Conservation (phyloP, 2,329 filamentous ascomycete species). For the Blumeriella jaapii region DNA sequence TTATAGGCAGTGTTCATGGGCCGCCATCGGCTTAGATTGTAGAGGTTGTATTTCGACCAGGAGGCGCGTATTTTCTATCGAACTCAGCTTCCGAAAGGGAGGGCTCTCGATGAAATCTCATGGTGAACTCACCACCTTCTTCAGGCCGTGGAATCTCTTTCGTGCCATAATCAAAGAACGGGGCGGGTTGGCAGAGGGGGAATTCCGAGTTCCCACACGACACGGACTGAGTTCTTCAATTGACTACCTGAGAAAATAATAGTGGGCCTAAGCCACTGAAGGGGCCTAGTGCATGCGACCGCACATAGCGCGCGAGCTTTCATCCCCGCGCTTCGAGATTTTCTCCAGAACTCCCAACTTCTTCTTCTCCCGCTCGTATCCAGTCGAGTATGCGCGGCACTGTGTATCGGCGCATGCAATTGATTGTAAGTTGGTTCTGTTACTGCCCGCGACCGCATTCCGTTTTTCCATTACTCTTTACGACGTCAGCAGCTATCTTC, state of each 20-base stretch:
- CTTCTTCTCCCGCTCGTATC: too few relatives aligned
- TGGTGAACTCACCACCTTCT: conserved; percentile 45
- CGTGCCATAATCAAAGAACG: conserved; percentile 32
- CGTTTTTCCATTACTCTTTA: background rate
- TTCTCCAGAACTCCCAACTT: too few relatives aligned
- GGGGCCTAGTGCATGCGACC: too few relatives aligned
- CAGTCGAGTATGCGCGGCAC: too few relatives aligned
- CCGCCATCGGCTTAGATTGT: conserved; percentile 58
- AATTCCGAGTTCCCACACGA: background rate
- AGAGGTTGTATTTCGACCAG: conserved; percentile 97
- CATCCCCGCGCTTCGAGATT: background rate
- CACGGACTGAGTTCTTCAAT: background rate
- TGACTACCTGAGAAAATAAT: background rate
- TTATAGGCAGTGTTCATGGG: conserved; percentile 32
- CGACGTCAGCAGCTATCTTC: background rate
- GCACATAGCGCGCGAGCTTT: background rate
- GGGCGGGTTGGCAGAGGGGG: background rate
- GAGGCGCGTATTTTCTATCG: conserved; percentile 80
- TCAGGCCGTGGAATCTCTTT: conserved; percentile 55
- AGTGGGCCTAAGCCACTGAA: too few relatives aligned
- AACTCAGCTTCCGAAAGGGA: conserved; percentile 6
- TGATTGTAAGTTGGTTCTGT: conserved; percentile 1
- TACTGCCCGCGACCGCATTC: background rate
- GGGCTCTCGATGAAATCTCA: background rate
- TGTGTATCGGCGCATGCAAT: background rate